These are phyloP conservation scores for Exophiala aquamarina DNA, from an alignment of 2,329 filamentous ascomycete species.

Conservation along the genomic window DNA sequence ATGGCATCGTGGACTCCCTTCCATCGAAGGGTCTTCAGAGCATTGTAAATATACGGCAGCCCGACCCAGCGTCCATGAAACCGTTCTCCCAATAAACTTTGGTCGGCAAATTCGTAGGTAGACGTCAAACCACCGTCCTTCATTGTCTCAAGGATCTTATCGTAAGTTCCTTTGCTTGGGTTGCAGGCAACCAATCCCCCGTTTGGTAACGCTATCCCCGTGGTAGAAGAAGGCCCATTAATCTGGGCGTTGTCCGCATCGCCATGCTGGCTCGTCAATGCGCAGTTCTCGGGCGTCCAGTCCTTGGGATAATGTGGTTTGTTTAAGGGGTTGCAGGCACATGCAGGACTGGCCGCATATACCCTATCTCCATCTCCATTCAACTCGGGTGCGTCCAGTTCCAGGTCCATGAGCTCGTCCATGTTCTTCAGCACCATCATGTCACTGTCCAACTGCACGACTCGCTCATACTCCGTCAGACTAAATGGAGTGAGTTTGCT, in stretches of 20 bases:
- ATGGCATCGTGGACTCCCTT: slow-evolving; percentile 48
- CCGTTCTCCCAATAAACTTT: slow-evolving; percentile 57
- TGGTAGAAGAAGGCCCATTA: slow-evolving; percentile 48
- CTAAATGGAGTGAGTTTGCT: slow-evolving; percentile 80
- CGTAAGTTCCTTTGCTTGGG: slow-evolving; percentile 54
- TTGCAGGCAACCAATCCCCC: slow-evolving; percentile 63
- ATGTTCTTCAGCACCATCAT: slow-evolving; percentile 84
- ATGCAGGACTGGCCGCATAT: slow-evolving; percentile 81
- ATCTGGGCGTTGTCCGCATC: slow-evolving; percentile 52
- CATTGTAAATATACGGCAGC: slow-evolving; percentile 62
- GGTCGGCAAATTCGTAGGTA: slow-evolving; percentile 61
- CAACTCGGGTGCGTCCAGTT: slow-evolving; percentile 61
- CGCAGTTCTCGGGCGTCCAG: slow-evolving; percentile 63
- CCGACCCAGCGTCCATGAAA: slow-evolving; percentile 60
- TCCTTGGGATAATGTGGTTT: slow-evolving; percentile 75
- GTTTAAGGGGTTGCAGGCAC: slow-evolving; percentile 78
- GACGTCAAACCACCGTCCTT: slow-evolving; percentile 36
- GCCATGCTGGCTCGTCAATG: slow-evolving; percentile 59
- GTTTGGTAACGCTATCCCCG: slow-evolving; percentile 60
- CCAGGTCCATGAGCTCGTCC: slow-evolving; percentile 87
- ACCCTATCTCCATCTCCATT: slow-evolving; percentile 60
- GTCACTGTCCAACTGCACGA: slow-evolving; percentile 84
- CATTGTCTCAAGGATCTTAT: slow-evolving; percentile 47
- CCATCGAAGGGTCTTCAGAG: slow-evolving; percentile 59
- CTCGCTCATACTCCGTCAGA: slow-evolving; percentile 71